These are phyloP conservation scores for Vaccinium myrtillus DNA, from an alignment of 148 eudicot genomes.

Conservation along the genomic window DNA sequence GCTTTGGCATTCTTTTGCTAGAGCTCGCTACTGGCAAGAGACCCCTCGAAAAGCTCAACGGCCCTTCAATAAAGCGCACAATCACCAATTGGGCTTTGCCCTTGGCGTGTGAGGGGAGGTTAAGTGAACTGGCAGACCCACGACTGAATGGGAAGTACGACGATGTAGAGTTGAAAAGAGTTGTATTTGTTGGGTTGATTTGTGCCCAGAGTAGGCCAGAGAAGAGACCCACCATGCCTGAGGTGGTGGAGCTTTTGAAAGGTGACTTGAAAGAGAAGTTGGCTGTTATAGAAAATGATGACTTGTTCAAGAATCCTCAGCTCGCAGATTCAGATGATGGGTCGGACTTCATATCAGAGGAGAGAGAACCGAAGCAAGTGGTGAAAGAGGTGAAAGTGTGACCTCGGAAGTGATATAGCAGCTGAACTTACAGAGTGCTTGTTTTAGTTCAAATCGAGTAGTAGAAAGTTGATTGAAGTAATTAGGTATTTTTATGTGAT, in stretches of 20 bases:
- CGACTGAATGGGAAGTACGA: slow-evolving; percentile 60
- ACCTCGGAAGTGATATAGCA: not conserved
- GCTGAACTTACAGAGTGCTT: not conserved
- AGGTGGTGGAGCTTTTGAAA: slow-evolving; percentile 71
- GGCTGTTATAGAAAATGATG: slow-evolving; percentile 45
- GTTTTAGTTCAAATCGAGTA: not conserved
- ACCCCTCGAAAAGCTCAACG: slow-evolving; percentile 59
- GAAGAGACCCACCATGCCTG: slow-evolving; percentile 83
- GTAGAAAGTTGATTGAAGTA: not conserved
- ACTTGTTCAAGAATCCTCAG: slow-evolving; percentile 32
- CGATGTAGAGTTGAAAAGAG: slow-evolving; percentile 68
- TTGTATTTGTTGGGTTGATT: slow-evolving; percentile 50
- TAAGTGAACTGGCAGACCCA: slow-evolving; percentile 66
- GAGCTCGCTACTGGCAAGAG: slow-evolving; percentile 83
- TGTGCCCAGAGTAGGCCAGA: slow-evolving; percentile 74
- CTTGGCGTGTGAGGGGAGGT: slow-evolving; percentile 54
- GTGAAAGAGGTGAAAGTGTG: slow-evolving; percentile 6
- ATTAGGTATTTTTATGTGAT: not conserved
- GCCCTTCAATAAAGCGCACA: slow-evolving; percentile 34
- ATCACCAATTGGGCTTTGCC: slow-evolving; percentile 86
- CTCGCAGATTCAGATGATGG: slow-evolving; percentile 29
- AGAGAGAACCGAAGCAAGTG: slow-evolving; percentile 20
- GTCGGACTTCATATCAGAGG: slow-evolving; percentile 36
- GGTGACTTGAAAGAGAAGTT: slow-evolving; percentile 68
- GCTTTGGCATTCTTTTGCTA: slow-evolving; percentile 83